Conservation (phyloP, 2,329 filamentous ascomycete genomes). For the Penicillium palitans region DNA sequence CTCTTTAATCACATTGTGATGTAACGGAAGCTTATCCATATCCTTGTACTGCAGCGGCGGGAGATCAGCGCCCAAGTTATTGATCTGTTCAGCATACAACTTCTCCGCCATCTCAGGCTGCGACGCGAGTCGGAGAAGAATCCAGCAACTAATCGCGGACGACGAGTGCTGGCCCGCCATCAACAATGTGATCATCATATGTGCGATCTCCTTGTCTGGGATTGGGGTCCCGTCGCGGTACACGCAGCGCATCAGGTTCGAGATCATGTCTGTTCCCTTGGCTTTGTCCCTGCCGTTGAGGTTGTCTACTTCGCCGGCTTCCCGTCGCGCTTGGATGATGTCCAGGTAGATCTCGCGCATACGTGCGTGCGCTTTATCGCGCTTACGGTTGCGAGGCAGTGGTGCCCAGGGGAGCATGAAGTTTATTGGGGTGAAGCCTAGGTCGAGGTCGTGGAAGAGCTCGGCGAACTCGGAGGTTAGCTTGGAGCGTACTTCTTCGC, state of each 20-base stretch:
- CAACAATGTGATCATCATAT: constrained; percentile 83
- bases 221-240: constrained; percentile 72
- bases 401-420: constrained; percentile 79
- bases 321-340: constrained; percentile 66
- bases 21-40: constrained; percentile 61
- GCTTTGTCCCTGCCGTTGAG: constrained; percentile 29
- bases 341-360: constrained; percentile 71
- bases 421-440: constrained; percentile 77
- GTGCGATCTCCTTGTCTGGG: constrained; percentile 73
- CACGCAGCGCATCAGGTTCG: constrained; percentile 71
- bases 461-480: constrained; percentile 71
- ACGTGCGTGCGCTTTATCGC: constrained; percentile 68
- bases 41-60: constrained; percentile 60
- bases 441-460: constrained; percentile 77
- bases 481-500: constrained; percentile 70
- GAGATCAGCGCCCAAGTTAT: constrained; percentile 55
- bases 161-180: constrained; percentile 85
- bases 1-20: constrained; percentile 67
- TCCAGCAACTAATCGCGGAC: constrained; percentile 75
- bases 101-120: constrained; percentile 69
- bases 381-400: constrained; percentile 71
- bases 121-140: constrained; percentile 70
- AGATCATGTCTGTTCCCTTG: constrained; percentile 69
- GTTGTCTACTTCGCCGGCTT: constrained; percentile 22
- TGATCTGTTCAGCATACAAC: constrained; percentile 66